A percentile compares a stretch with the other conserved stretches of the same genome.
Conservation (phyloP, 768 basidiomycete genomes). For the Tylopilus intermedius region DNA sequence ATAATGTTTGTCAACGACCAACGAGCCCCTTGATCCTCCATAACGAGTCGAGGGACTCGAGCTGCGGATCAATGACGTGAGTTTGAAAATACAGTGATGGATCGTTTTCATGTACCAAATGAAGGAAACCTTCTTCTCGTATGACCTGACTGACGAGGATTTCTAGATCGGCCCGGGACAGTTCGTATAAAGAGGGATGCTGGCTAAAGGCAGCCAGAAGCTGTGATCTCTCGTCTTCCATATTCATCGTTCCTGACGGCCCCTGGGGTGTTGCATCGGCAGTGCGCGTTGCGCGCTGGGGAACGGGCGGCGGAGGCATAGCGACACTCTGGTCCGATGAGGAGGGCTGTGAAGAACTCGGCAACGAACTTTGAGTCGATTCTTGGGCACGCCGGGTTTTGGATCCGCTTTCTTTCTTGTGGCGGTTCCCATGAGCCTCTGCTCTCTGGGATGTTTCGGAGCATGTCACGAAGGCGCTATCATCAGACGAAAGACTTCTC, state of each 20-base stretch:
- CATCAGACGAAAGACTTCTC: slow-evolving; percentile 24
- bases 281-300: slow-evolving; percentile 13
- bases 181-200: slow-evolving; percentile 46
- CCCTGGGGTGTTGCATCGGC: slow-evolving; percentile 2
- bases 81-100: background rate
- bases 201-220: slow-evolving; percentile 41
- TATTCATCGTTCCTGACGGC: slow-evolving; percentile 5
- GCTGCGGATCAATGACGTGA: slow-evolving; percentile 33
- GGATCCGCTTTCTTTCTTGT: background rate
- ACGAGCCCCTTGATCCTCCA: slow-evolving; percentile 44
- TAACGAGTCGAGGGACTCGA: slow-evolving; percentile 50
- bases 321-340: slow-evolving; percentile 22
- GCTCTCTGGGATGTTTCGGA: slow-evolving; percentile 19
- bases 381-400: slow-evolving; percentile 4
- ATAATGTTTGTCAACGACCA: slow-evolving; percentile 13
- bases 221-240: slow-evolving; percentile 11
- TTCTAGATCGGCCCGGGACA: slow-evolving; percentile 51
- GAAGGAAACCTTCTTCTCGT: slow-evolving; percentile 70
- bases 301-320: slow-evolving; percentile 32
- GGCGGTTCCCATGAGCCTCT: background rate
- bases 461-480: slow-evolving; percentile 24
- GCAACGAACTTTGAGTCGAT: slow-evolving; percentile 18
- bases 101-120: slow-evolving; percentile 49
- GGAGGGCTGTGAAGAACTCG: slow-evolving; percentile 31
- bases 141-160: slow-evolving; percentile 55